These are phyloP conservation scores for Shiraia sp. DNA, from an alignment of 2,329 filamentous ascomycete species.

Conservation along the genomic window DNA sequence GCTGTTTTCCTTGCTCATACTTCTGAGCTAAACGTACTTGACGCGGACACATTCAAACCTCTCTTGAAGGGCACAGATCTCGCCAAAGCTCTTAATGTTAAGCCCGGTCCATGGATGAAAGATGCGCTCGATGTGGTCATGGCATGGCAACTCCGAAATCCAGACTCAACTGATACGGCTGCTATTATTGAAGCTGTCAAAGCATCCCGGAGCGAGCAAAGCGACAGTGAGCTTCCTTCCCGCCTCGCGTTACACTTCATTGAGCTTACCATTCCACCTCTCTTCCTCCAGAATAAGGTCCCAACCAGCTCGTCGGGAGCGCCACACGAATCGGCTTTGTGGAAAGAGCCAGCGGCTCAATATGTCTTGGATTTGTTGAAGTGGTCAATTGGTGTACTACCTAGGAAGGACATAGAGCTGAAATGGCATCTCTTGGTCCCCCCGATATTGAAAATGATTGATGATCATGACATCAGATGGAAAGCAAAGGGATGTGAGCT, in stretches of 20 bases:
- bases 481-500: constrained; percentile 62
- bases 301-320: constrained; percentile 54
- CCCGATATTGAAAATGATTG: constrained; percentile 68
- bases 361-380: constrained; percentile 60
- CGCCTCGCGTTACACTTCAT: constrained; percentile 61
- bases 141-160: constrained; percentile 87
- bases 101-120: constrained; percentile 83
- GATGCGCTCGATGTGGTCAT: constrained; percentile 77
- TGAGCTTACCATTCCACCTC: constrained; percentile 64
- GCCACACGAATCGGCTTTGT: constrained; percentile 59
- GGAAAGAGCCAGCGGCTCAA: constrained; percentile 59
- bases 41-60: constrained; percentile 54
- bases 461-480: constrained; percentile 61
- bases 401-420: constrained; percentile 56
- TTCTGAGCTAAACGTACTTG: constrained; percentile 54
- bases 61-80: constrained; percentile 75
- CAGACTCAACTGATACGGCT: constrained; percentile 62
- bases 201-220: constrained; percentile 48
- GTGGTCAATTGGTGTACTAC: constrained; percentile 62
- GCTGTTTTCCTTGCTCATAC: constrained; percentile 58
- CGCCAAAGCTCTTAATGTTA: constrained; percentile 65
- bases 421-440: constrained; percentile 73
- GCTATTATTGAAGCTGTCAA: constrained; percentile 53
- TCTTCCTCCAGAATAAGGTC: constrained; percentile 57
- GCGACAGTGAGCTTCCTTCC: constrained; percentile 55